Evolutionary conservation across 139 green algal species (phyloP).

Genomic region (Haematococcus lacustris): DNA sequence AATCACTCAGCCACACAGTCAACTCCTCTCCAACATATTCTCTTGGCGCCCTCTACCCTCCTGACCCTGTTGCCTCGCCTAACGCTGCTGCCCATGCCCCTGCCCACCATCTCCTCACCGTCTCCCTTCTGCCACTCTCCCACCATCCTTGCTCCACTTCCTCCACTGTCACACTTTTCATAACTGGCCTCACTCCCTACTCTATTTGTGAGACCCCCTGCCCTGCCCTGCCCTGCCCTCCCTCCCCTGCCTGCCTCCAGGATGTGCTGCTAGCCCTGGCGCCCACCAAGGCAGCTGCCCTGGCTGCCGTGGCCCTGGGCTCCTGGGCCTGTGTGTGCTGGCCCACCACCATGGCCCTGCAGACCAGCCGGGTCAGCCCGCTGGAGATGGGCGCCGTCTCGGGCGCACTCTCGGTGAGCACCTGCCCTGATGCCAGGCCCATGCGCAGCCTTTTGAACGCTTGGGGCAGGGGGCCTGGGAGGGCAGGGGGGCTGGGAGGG

Average conservation of each 20-base stretch:
- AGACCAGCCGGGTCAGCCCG: conserved; percentile 37
- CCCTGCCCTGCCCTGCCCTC: not conserved
- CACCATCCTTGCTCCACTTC: not conserved
- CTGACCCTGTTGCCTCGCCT: no score
- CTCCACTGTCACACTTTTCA: not conserved
- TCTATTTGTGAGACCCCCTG: not conserved
- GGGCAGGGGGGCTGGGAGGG: not conserved
- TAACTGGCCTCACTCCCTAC: not conserved
- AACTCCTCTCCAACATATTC: no score
- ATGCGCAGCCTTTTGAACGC: not conserved
- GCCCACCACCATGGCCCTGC: conserved; percentile 56
- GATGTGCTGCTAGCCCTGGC: conserved; percentile 35
- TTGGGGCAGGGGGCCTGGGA: not conserved
- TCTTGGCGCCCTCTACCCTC: no score
- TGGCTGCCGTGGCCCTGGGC: conserved; percentile 30
- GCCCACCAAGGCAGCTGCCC: conserved; percentile 18
- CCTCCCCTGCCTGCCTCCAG: conserved; percentile 10
- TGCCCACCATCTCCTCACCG: no score
- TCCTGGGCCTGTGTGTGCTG: conserved; percentile 44
- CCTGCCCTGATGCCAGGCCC: no score
- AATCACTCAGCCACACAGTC: no score
- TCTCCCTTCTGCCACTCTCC: no score
- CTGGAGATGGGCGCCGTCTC: conserved; percentile 35
- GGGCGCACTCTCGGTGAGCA: conserved; percentile 53
- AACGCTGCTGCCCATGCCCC: no score